phyloP scores from a whole-genome alignment of 164 flowering plant species.

The Dillenia turbinata region DNA sequence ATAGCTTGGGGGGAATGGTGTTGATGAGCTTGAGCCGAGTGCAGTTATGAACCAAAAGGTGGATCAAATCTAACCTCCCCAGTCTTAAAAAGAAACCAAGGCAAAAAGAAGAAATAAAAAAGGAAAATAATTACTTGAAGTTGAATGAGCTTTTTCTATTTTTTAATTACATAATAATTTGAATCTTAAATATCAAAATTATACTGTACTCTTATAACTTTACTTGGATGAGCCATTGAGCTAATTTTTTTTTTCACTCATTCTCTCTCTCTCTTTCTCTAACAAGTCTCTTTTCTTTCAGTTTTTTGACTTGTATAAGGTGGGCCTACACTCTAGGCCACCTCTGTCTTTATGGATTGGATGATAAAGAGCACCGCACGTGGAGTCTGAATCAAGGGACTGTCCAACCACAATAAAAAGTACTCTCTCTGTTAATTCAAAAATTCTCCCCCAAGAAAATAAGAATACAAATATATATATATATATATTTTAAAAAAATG shows the following conservation, averaged over 20 bases:
- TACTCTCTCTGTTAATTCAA: not conserved
- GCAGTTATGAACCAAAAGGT: not conserved
- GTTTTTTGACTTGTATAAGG: conserved; percentile 29
- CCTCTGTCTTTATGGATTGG: conserved; percentile 61
- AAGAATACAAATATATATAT: not conserved
- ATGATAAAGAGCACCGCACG: conserved; percentile 76
- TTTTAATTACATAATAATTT: too few relatives aligned
- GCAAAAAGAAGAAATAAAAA: conserved; percentile 7
- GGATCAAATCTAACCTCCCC: not conserved
- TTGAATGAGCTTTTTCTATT: conserved; percentile 30
- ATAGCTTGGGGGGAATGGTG: too few relatives aligned
- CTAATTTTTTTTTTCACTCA: too few relatives aligned
- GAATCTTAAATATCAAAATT: too few relatives aligned
- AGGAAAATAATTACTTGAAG: conserved; percentile 40
- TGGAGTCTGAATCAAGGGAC: conserved; percentile 73
- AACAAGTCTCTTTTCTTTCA: not conserved
- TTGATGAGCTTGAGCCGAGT: too few relatives aligned
- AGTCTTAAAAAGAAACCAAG: conserved; percentile 19
- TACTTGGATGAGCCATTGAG: too few relatives aligned
- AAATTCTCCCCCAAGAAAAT: conserved; percentile 8
- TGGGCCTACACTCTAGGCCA: conserved; percentile 27
- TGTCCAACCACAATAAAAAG: conserved; percentile 48
- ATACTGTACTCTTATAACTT: too few relatives aligned
- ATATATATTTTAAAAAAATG: not conserved
- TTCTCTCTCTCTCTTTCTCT: too few relatives aligned